These are phyloP conservation scores for Clitoria ternatea DNA, from an alignment of 306 rosid genomes.

Conservation along the genomic window DNA sequence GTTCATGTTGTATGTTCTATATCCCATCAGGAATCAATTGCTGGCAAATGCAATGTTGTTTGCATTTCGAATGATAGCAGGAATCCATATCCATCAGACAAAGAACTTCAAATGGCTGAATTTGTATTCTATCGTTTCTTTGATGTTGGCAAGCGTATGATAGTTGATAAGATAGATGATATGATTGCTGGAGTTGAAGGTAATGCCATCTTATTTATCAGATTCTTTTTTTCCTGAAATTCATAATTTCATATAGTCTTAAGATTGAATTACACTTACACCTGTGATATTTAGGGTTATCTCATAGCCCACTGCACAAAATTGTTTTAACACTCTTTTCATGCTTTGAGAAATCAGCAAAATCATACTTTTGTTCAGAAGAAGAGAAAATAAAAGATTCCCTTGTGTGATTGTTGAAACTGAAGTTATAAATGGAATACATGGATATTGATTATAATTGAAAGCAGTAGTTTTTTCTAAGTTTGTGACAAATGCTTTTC, in stretches of 20 bases:
- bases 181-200: conserved; percentile 63
- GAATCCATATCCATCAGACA: conserved; percentile 54
- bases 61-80: conserved; percentile 63
- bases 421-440: neutral
- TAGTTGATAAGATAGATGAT: conserved; percentile 48
- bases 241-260: neutral
- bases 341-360: neutral
- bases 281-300: neutral
- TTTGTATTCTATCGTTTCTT: conserved; percentile 70
- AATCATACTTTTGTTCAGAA: neutral
- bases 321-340: neutral
- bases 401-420: neutral
- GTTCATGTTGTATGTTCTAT: neutral
- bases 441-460: neutral
- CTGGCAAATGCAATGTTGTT: conserved; percentile 80
- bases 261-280: neutral
- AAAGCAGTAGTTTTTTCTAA: neutral
- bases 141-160: conserved; percentile 51
- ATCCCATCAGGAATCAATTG: conserved; percentile 70
- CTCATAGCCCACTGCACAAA: neutral
- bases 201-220: conserved; percentile 24
- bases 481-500: neutral
- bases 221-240: neutral
- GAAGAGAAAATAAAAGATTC: neutral
- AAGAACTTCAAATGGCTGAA: conserved; percentile 60